Percentiles rank a stretch among this genome's conserved stretches.
These are phyloP conservation scores for Ruellia speciosa DNA, from an alignment of 305 asterid species.

Conservation along the genomic window DNA sequence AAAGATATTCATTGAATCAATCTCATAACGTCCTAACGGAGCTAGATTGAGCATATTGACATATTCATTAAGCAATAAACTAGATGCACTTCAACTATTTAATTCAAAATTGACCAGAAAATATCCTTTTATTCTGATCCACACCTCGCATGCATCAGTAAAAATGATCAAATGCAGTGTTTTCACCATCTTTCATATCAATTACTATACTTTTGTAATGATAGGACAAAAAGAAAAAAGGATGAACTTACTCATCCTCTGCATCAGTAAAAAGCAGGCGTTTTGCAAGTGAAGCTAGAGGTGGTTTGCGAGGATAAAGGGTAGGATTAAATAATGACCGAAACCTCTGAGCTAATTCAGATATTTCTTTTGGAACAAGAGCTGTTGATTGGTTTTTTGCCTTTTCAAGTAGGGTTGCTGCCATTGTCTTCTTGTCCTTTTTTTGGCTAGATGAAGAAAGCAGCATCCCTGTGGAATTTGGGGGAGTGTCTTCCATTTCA, in stretches of 20 bases:
- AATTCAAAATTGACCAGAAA: neutral
- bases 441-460: constrained; percentile 34
- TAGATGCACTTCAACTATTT: neutral
- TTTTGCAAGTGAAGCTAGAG: constrained; percentile 62
- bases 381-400: constrained; percentile 70
- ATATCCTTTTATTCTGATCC: neutral
- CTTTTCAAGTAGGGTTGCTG: constrained; percentile 73
- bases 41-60: neutral
- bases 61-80: neutral
- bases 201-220: neutral
- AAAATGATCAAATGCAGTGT: constrained; percentile 12
- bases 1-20: too few relatives aligned
- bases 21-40: too few relatives aligned
- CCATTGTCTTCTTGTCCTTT: constrained; percentile 66
- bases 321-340: constrained; percentile 76
- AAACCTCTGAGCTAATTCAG: constrained; percentile 74
- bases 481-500: constrained; percentile 29
- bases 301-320: constrained; percentile 88
- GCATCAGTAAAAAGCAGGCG: constrained; percentile 93
- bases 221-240: constrained; percentile 28
- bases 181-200: constrained; percentile 11
- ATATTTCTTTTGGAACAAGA: constrained; percentile 79
- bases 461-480: constrained; percentile 27
- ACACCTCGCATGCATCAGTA: neutral
- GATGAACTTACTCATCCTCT: constrained; percentile 92